Conservation (phyloP, 768 basidiomycete genomes). For the Paxillus rubicundulus region DNA sequence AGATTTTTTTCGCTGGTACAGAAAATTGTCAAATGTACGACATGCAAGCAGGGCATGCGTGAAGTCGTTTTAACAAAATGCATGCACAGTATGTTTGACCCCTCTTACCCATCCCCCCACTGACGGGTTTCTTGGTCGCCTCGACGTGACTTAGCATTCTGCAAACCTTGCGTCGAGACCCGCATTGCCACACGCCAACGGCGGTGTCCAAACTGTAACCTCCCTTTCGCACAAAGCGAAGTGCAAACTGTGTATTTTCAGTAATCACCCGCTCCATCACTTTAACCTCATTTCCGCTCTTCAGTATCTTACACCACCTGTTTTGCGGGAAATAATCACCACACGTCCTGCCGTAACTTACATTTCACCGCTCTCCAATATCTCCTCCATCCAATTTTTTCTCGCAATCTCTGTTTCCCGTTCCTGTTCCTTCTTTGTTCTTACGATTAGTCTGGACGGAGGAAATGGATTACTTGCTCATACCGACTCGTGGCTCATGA, state of each 20-base stretch:
- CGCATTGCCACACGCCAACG: constrained; percentile 87
- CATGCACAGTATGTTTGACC: constrained; percentile 74
- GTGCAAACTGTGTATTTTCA: constrained; percentile 69
- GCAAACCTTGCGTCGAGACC: constrained; percentile 80
- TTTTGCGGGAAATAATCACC: neutral
- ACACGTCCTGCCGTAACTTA: neutral
- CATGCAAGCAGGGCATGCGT: constrained; percentile 76
- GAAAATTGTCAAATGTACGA: constrained; percentile 86
- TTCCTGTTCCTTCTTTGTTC: too few species aligned
- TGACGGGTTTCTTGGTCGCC: neutral
- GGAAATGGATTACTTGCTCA: too few species aligned
- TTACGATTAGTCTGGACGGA: too few species aligned
- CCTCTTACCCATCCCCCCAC: neutral
- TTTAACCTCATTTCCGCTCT: neutral
- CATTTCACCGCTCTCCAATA: neutral
- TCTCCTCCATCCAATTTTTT: too few species aligned
- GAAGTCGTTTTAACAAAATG: constrained; percentile 83
- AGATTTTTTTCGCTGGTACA: constrained; percentile 26
- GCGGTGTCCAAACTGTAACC: constrained; percentile 88
- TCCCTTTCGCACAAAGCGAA: constrained; percentile 79
- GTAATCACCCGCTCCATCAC: constrained; percentile 18
- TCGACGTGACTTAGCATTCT: constrained; percentile 59
- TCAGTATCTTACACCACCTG: neutral
- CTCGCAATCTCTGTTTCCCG: too few species aligned
- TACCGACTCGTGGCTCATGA: too few species aligned